A percentile compares a stretch with the other conserved stretches of the same genome.
These are phyloP conservation scores for Trichoderma asperellum DNA, from an alignment of 2,329 filamentous ascomycete species.

Conservation along the genomic window DNA sequence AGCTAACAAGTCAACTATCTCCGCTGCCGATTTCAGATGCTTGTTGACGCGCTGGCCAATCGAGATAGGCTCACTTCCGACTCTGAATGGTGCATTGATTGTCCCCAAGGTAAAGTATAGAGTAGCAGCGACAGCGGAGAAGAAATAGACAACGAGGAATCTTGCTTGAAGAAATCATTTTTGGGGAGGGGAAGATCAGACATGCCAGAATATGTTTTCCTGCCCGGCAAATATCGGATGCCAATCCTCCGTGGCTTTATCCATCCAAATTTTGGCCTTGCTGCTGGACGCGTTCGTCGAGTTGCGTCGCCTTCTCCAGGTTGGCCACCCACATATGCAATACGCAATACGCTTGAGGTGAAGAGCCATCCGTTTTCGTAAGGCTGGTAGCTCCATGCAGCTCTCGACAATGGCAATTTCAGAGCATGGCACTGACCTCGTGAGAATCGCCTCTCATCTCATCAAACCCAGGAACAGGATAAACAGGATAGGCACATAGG, in stretches of 20 bases:
- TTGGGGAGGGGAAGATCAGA: not conserved
- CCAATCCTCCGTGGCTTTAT: not conserved
- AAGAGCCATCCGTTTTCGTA: not conserved
- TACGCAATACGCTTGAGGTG: not conserved
- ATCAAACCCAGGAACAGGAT: not conserved
- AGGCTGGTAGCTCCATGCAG: not conserved
- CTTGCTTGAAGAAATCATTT: not conserved
- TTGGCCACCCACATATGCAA: not conserved
- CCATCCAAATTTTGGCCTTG: not conserved
- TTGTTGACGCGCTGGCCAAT: not conserved
- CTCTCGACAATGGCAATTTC: not conserved
- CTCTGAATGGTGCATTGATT: not conserved
- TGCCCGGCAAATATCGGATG: slow-evolving; percentile 14
- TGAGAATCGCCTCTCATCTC: not conserved
- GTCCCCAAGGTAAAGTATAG: not conserved
- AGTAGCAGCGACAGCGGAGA: not conserved
- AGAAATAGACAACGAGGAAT: not conserved
- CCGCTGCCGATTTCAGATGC: not conserved
- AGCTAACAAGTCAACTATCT: not conserved
- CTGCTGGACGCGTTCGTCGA: not conserved
- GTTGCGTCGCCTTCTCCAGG: not conserved
- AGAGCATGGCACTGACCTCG: not conserved
- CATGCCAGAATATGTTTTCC: not conserved
- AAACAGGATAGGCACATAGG: not conserved
- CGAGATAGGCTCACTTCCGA: not conserved